Evolutionary conservation across 192 early-diverging fungal genomes (phyloP), one percentile per base, ranked within the genome.

Genomic region (Gamsiella multidivaricata): DNA sequence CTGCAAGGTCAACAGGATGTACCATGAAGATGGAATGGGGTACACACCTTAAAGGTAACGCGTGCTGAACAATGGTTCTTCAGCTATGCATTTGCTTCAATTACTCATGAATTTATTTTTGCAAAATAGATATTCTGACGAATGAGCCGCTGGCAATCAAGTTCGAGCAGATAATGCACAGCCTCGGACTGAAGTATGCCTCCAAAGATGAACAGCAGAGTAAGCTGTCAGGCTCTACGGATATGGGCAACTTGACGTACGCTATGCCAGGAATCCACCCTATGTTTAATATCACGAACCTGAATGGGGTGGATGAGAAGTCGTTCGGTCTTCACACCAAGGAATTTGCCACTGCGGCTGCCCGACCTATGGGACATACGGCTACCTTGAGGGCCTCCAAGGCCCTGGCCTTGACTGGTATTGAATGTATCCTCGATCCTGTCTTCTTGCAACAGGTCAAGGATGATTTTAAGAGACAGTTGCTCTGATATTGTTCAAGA

Each of bases 201-300:
- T 45, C 76, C 37, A 75, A 73, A 28, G 65, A 42, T 15, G 69
- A 80, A 28, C 80, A 86, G 65, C 65, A 71, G n/a, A 50, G 66
- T 5, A 66, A 78, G 17, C 54, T 69, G 32, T 57, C 68, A 3
- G 92, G 88, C 3, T 86, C 84, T 1, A 90, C 92, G 9, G 93
- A 93, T 61, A 89, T 92, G 82, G 93, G 92, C 25, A 93, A 94
- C 53, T 66, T 94, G 25, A 89, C 88, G 5, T 84, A 91, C 47
- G 81, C 69, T 17, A 83, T 89, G 26, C 89, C 92, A 25, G 86
- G 87, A 0, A 78, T 78, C 51, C 74, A 78, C 46, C 74, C 74
- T 0, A 69, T 68, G 65, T 78, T 78, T 49, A 78, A 78, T 32
- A 78, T 78, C 31, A 45, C 69, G 54, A 78, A 78, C 25, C 42